Evolutionary conservation across 495 filamentous ascomycete species (phyloP), one percentile per base, ranked within the genome.

Genomic region (Tirmania nivea): DNA sequence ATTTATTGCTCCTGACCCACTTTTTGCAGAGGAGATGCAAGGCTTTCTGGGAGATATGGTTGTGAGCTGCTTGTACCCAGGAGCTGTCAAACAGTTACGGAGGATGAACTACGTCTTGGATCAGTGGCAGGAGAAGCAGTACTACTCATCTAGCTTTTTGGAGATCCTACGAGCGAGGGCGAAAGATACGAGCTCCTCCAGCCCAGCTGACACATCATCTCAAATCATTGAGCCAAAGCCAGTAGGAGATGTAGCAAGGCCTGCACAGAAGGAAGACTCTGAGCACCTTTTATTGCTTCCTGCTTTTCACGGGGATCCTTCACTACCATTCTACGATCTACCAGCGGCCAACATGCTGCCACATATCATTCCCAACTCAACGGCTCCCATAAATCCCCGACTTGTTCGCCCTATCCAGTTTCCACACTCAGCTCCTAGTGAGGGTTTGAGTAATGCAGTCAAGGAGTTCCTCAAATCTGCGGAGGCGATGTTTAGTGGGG

Each of bases 271-370:
- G 11, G 57, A 54, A 19, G 9, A 42, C n/a, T 42, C 50, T n/a
- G 52, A 48, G 34, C 50, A 56, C 10, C 55, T 53, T 35, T 51
- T 64, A 20, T 54, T 61, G 10, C 59, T 65, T n/a, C 62, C 62
- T 2, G 56, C 62, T 10, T 53, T 59, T 48, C 87, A 94, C 64
- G 87, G 87, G 12, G 87, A 93, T 63, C 66, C 71, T 2, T 74
- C 78, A 0, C 78, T 74, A 1, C 81, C 82, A 0, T 93, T 78
- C 70, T 89, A 87, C 66, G 86, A 93, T 54, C 72, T 93, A 1
- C 87, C 86, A 0, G 86, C 85, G 16, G 86, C 78, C 4, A 90
- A 87, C 59, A 73, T 86, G 64, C 71, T 90, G 37, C 83, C 80
- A 2, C 79, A 81, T 51, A 78, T 94, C 34, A 75, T 81, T 36